Percentiles rank a stretch among this genome's conserved stretches.
Evolutionary conservation across 805 yeast genomes (phyloP).

Genomic region (Kodamaea kakaduensis): DNA sequence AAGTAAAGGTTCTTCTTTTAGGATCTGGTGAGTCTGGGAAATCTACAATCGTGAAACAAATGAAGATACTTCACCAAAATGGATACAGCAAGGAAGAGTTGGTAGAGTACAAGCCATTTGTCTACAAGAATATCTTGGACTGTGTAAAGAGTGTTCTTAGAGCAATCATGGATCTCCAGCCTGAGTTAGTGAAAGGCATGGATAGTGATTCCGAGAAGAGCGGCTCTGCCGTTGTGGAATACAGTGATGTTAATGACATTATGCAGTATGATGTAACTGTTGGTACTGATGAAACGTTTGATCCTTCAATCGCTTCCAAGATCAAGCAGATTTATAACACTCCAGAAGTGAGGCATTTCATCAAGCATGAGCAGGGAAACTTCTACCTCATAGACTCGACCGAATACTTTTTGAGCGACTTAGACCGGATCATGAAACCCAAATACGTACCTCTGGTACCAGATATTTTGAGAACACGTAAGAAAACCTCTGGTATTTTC

Average conservation of each 20-base stretch:
- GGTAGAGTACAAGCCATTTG: slow-evolving; percentile 70
- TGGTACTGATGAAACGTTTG: slow-evolving; percentile 51
- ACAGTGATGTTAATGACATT: slow-evolving; percentile 42
- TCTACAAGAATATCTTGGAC: slow-evolving; percentile 72
- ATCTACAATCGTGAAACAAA: slow-evolving; percentile 76
- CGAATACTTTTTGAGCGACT: slow-evolving; percentile 64
- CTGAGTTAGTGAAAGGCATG: slow-evolving; percentile 27
- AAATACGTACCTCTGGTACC: slow-evolving; percentile 68
- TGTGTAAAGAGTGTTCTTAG: slow-evolving; percentile 67
- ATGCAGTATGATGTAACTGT: slow-evolving; percentile 47
- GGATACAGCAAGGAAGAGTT: slow-evolving; percentile 72
- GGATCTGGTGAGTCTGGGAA: slow-evolving; percentile 91
- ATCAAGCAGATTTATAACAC: slow-evolving; percentile 53
- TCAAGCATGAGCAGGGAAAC: slow-evolving; percentile 58
- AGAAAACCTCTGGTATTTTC: slow-evolving; percentile 88
- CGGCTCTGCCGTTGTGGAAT: slow-evolving; percentile 17
- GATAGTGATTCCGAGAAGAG: background rate
- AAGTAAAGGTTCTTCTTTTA: slow-evolving; percentile 67
- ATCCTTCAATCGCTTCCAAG: slow-evolving; percentile 44
- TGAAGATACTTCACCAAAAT: slow-evolving; percentile 70
- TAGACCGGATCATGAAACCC: slow-evolving; percentile 55
- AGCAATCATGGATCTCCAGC: slow-evolving; percentile 56
- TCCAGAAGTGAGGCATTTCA: slow-evolving; percentile 53
- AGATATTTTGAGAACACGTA: slow-evolving; percentile 82
- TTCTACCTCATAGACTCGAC: slow-evolving; percentile 88